These are phyloP conservation scores for Pharnaceum exiguum DNA, from an alignment of 148 eudicot genomes.

Conservation along the genomic window DNA sequence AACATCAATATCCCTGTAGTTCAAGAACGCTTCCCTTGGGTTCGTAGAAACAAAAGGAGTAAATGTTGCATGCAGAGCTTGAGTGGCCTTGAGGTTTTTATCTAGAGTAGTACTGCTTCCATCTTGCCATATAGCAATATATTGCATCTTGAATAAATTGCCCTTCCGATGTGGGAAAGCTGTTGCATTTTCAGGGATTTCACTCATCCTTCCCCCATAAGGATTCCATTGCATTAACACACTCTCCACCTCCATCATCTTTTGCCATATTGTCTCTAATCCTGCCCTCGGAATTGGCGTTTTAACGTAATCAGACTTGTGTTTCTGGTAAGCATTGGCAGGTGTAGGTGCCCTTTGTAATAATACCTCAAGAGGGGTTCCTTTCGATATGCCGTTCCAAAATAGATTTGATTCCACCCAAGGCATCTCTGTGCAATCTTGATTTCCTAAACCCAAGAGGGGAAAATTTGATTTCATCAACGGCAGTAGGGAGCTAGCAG, in stretches of 20 bases:
- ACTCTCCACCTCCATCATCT: slow-evolving; percentile 21
- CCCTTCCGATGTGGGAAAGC: slow-evolving; percentile 37
- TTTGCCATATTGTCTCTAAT: slow-evolving; percentile 27
- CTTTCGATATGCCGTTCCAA: slow-evolving; percentile 9
- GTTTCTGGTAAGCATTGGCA: slow-evolving; percentile 5
- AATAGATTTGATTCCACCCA: slow-evolving; percentile 12
- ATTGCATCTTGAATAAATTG: slow-evolving; percentile 26
- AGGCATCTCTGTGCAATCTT: slow-evolving; percentile 14
- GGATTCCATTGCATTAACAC: slow-evolving; percentile 31
- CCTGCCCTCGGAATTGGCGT: slow-evolving; percentile 24
- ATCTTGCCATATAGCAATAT: slow-evolving; percentile 27
- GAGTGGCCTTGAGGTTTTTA: slow-evolving; percentile 11
- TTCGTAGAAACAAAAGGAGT: slow-evolving; percentile 28
- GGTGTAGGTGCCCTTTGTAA: slow-evolving; percentile 15
- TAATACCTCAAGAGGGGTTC: slow-evolving; percentile 17
- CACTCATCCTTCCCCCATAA: slow-evolving; percentile 36
- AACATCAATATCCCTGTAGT: slow-evolving; percentile 33
- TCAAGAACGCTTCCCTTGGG: slow-evolving; percentile 37
- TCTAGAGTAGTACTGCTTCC: background rate
- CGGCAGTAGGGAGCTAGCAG: background rate
- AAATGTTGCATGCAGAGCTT: slow-evolving; percentile 20
- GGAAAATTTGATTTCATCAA: slow-evolving; percentile 19
- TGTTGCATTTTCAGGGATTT: slow-evolving; percentile 22
- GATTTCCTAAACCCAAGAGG: background rate
- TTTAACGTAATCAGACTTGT: slow-evolving; percentile 32